These are phyloP conservation scores for Pseudomonodictys pantanalensis DNA, from an alignment of 495 filamentous ascomycete species.

Conservation along the genomic window DNA sequence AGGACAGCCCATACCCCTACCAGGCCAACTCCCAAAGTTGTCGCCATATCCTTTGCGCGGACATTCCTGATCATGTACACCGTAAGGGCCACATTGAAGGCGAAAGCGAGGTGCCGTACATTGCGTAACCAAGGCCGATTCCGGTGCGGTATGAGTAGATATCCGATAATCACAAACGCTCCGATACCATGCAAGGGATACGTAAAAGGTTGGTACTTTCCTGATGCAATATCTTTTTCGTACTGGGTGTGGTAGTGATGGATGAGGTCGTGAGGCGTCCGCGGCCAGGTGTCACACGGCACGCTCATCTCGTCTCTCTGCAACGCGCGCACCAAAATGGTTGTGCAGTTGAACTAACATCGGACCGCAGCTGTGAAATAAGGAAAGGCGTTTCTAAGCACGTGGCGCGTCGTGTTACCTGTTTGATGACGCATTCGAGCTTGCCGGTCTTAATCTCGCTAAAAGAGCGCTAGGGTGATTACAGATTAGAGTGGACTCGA, in stretches of 20 bases:
- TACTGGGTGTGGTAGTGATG: constrained; percentile 27
- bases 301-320: not conserved
- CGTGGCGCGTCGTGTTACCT: constrained; percentile 1
- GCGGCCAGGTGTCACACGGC: constrained; percentile 13
- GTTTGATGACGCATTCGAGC: constrained; percentile 18
- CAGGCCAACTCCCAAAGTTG: constrained; percentile 67
- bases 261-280: constrained; percentile 25
- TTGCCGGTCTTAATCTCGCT: not conserved
- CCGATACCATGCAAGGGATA: constrained; percentile 54
- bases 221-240: constrained; percentile 38
- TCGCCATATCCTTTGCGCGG: constrained; percentile 56
- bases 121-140: constrained; percentile 47
- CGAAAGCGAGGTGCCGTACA: constrained; percentile 55
- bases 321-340: no score
- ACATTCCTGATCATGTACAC: constrained; percentile 45
- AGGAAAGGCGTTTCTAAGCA: not conserved
- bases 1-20: constrained; percentile 63
- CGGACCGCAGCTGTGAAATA: not conserved
- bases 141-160: constrained; percentile 59
- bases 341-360: not conserved
- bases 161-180: constrained; percentile 51
- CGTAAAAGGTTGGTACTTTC: constrained; percentile 52
- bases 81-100: constrained; percentile 48
- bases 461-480: constrained; percentile 14
- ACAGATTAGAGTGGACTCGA: not conserved